Evolutionary conservation across 768 basidiomycete species (phyloP).

Genomic region (Mycena galericulata): DNA sequence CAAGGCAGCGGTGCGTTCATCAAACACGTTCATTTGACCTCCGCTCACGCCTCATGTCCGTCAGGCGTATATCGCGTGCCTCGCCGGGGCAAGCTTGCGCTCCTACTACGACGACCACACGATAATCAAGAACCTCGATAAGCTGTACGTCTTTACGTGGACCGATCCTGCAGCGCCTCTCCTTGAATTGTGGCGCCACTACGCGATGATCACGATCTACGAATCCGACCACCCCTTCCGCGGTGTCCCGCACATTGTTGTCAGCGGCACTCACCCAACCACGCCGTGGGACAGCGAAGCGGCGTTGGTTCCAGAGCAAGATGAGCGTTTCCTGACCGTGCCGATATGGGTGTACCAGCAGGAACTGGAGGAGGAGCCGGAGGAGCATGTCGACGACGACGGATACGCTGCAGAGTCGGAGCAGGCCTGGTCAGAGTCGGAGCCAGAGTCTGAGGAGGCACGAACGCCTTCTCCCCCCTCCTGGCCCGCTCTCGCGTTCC

Average conservation of each 20-base stretch:
- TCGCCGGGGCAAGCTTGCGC: slow-evolving; percentile 50
- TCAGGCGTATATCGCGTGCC: slow-evolving; percentile 57
- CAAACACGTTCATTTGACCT: slow-evolving; percentile 17
- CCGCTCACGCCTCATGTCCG: slow-evolving; percentile 18
- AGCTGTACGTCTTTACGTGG: slow-evolving; percentile 52
- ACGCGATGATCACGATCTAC: slow-evolving; percentile 51
- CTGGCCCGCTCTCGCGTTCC: slow-evolving; percentile 10
- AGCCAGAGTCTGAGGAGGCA: slow-evolving; percentile 29
- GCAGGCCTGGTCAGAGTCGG: slow-evolving; percentile 26
- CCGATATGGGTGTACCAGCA: slow-evolving; percentile 14
- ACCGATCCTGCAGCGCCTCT: slow-evolving; percentile 58
- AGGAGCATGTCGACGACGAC: slow-evolving; percentile 1
- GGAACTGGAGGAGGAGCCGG: neutral
- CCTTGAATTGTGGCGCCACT: slow-evolving; percentile 30
- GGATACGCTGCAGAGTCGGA: slow-evolving; percentile 8
- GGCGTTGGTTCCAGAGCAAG: slow-evolving; percentile 15
- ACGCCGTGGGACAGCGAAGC: slow-evolving; percentile 45
- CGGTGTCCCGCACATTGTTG: slow-evolving; percentile 58
- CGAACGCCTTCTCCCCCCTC: slow-evolving; percentile 34
- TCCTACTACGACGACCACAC: slow-evolving; percentile 50
- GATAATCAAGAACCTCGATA: slow-evolving; percentile 13
- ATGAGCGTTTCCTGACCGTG: slow-evolving; percentile 11
- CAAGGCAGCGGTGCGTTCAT: slow-evolving; percentile 53
- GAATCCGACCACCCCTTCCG: slow-evolving; percentile 57
- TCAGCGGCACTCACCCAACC: slow-evolving; percentile 53